These are phyloP conservation scores for Jamesozyma rosinii DNA, from an alignment of 805 yeast species.

Conservation along the genomic window DNA sequence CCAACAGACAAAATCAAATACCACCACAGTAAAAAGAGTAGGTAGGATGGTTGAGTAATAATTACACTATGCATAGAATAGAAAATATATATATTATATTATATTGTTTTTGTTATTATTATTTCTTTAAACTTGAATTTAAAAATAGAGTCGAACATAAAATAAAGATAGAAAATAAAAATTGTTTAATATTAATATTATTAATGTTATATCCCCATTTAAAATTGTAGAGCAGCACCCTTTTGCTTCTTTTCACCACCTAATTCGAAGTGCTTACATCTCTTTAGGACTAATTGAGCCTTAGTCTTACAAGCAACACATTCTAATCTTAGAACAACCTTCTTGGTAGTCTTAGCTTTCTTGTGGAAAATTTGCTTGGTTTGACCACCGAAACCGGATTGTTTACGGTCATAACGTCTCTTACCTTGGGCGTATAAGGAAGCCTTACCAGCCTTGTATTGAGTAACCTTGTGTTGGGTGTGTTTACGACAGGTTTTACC, in stretches of 20 bases:
- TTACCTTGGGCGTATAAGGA: constrained; percentile 99
- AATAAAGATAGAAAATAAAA: background rate
- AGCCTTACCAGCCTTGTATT: constrained; percentile 99
- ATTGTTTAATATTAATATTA: background rate
- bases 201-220: constrained; percentile 26
- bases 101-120: too few relatives aligned
- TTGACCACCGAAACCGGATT: constrained; percentile 99
- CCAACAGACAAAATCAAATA: too few relatives aligned
- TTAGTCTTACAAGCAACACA: constrained; percentile 98
- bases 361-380: constrained; percentile 99
- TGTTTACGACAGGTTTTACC: constrained; percentile 98
- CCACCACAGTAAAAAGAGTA: too few relatives aligned
- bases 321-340: constrained; percentile 98
- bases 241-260: constrained; percentile 99
- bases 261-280: constrained; percentile 99
- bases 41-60: too few relatives aligned
- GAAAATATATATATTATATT: background rate
- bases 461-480: constrained; percentile 99
- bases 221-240: constrained; percentile 99
- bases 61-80: too few relatives aligned
- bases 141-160: too few relatives aligned
- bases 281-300: constrained; percentile 94
- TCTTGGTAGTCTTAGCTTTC: constrained; percentile 99
- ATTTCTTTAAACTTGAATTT: too few relatives aligned
- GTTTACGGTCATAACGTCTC: constrained; percentile 99